Evolutionary conservation across 2,329 filamentous ascomycete species (phyloP).

Genomic region (Bertia moriformis): DNA sequence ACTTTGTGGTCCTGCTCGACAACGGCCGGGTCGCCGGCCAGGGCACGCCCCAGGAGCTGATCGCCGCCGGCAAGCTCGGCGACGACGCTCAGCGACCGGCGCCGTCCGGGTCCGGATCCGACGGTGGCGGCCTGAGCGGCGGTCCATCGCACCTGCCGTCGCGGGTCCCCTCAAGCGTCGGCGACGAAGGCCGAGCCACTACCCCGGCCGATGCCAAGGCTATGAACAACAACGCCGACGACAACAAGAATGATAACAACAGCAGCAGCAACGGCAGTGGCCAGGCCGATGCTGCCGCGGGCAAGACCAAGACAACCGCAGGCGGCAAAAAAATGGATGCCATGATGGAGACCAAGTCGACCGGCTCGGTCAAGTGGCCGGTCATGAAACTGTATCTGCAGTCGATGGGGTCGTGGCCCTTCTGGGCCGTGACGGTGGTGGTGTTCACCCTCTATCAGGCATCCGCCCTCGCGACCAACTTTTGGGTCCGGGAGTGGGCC

Average conservation of each 20-base stretch:
- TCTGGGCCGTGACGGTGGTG: slow-evolving; percentile 64
- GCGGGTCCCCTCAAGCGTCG: slow-evolving; percentile 60
- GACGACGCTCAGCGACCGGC: slow-evolving; percentile 69
- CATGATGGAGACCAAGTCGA: slow-evolving; percentile 65
- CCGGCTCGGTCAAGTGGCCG: slow-evolving; percentile 73
- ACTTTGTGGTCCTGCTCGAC: slow-evolving; percentile 71
- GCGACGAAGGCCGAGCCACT: slow-evolving; percentile 47
- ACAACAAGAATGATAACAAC: slow-evolving; percentile 28
- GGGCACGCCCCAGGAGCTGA: slow-evolving; percentile 64
- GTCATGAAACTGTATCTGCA: slow-evolving; percentile 75
- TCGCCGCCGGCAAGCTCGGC: slow-evolving; percentile 74
- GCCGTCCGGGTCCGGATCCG: slow-evolving; percentile 54
- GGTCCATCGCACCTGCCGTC: slow-evolving; percentile 63
- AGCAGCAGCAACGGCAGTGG: slow-evolving; percentile 30
- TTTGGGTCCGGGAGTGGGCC: slow-evolving; percentile 93
- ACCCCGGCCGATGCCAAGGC: too few species aligned
- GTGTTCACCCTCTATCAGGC: slow-evolving; percentile 76
- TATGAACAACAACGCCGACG: slow-evolving; percentile 20
- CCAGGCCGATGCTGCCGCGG: slow-evolving; percentile 24
- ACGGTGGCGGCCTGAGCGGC: too few species aligned
- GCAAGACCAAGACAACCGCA: too few species aligned
- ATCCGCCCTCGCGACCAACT: slow-evolving; percentile 71
- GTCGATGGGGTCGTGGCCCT: slow-evolving; percentile 94
- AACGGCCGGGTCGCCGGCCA: slow-evolving; percentile 70
- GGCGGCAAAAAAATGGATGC: slow-evolving; percentile 32